Conservation (phyloP, 768 basidiomycete species). For the Antrodiella citrinella region DNA sequence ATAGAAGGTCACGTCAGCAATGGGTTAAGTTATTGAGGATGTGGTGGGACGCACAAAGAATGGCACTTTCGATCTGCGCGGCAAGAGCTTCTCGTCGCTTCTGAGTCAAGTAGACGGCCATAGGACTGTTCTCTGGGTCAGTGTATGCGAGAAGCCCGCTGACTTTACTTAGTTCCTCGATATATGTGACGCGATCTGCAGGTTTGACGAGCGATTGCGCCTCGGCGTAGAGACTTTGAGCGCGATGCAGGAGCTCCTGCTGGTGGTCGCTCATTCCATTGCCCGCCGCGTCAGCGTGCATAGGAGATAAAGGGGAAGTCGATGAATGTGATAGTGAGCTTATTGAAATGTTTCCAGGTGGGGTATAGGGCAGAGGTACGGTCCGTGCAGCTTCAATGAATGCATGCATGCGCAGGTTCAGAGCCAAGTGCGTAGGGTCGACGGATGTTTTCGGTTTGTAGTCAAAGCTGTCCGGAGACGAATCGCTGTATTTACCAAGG, state of each 20-base stretch:
- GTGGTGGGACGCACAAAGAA: conserved; percentile 53
- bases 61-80: conserved; percentile 82
- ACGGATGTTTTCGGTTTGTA: conserved; percentile 57
- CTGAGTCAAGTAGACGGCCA: conserved; percentile 68
- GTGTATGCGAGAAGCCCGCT: conserved; percentile 78
- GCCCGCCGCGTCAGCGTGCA: conserved; percentile 16
- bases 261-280: conserved; percentile 35
- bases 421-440: conserved; percentile 63
- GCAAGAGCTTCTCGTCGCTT: conserved; percentile 76
- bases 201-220: conserved; percentile 48
- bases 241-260: conserved; percentile 45
- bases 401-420: conserved; percentile 81
- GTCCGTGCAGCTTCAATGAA: conserved; percentile 86
- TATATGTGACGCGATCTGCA: conserved; percentile 51
- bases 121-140: conserved; percentile 67
- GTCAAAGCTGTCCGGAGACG: conserved; percentile 26
- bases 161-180: conserved; percentile 66
- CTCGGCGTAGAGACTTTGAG: conserved; percentile 59
- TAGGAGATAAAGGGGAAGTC: background rate
- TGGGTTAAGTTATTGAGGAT: background rate
- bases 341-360: conserved; percentile 10
- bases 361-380: conserved; percentile 43
- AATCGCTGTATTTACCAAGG: background rate
- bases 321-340: conserved; percentile 1
- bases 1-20: background rate